These are phyloP conservation scores for Dendrobium catenatum DNA, from an alignment of 106 monocot species.

Conservation along the genomic window DNA sequence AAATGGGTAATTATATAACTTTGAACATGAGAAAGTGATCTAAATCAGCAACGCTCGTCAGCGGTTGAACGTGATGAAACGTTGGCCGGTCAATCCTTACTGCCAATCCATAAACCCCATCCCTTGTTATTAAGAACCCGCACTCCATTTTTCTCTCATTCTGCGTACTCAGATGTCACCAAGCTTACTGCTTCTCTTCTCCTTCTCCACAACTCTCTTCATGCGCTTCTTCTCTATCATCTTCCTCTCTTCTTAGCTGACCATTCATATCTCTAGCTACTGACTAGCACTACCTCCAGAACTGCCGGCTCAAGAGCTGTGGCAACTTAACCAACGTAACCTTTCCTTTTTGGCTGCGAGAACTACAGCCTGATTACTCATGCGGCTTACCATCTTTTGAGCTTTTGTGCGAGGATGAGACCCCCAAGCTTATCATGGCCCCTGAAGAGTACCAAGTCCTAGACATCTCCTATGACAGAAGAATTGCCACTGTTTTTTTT, in stretches of 20 bases:
- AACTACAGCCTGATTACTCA: constrained; percentile 12
- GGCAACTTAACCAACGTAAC: constrained; percentile 20
- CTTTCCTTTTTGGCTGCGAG: constrained; percentile 29
- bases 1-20: too few relatives aligned
- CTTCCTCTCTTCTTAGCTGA: not conserved
- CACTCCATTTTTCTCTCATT: not conserved
- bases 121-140: not conserved
- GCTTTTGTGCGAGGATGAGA: constrained; percentile 11
- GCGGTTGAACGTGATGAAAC: too few relatives aligned
- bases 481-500: constrained; percentile 6
- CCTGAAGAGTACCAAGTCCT: constrained; percentile 6
- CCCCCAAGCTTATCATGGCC: constrained; percentile 1
- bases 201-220: not conserved
- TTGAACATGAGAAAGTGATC: too few relatives aligned
- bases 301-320: constrained; percentile 17
- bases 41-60: too few relatives aligned
- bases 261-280: not conserved
- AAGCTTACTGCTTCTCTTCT: not conserved
- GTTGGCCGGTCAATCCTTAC: too few relatives aligned
- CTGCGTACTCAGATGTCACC: not conserved
- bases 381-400: constrained; percentile 23
- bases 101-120: too few relatives aligned
- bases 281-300: not conserved
- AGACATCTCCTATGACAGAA: constrained; percentile 25
- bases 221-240: not conserved